Evolutionary conservation across 352 stramenopile genomes (phyloP), one percentile per base, ranked within the genome.

Genomic region (Globisporangium irregulare): DNA sequence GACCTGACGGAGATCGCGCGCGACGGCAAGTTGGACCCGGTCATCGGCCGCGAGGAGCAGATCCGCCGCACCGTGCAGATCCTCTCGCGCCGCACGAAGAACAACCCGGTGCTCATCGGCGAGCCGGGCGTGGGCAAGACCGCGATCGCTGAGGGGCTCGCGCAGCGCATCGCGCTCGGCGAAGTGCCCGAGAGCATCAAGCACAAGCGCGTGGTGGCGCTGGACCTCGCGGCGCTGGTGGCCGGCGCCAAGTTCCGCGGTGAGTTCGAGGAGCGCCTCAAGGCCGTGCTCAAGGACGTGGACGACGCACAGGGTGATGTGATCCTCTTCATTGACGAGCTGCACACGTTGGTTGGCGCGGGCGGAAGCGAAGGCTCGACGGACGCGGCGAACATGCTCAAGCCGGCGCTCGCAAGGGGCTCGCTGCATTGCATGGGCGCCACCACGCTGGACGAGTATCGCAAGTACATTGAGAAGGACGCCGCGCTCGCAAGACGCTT

Each of bases 241-340:
- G 97, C 98, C 14, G 97, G 97, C 22, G 96, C 97, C 25, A 99
- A 98, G 72, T 99, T 98, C 74, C 85, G 96, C 22, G 98, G 98
- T 55, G 97, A 99, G 72, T 99, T 99, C 77, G 98, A 99, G 81
- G 97, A 99, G 75, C 84, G 98, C 25, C 74, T 99, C n/a, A 97
- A 98, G 69, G 88, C 90, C n/a, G 95, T 99, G 34, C 76, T 99
- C 59, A 96, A 97, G 71, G 93, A 98, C 59, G 87, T 97, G 64
- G 89, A 97, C 68, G 86, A 96, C 41, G 95, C 95, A 61, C 85
- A 98, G 67, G 94, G 92, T 67, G 97, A 98, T 67, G 97, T 99
- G 70, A 97, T 99, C 56, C 73, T 99, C 38, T 99, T 99, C 73
- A 98, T 99, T 63, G 98, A 99, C 59, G 98, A 99, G 69, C 94